Base-by-base conservation (phyloP, 1,139 yeast species). In the Diutina pseudorugosa region DNA sequence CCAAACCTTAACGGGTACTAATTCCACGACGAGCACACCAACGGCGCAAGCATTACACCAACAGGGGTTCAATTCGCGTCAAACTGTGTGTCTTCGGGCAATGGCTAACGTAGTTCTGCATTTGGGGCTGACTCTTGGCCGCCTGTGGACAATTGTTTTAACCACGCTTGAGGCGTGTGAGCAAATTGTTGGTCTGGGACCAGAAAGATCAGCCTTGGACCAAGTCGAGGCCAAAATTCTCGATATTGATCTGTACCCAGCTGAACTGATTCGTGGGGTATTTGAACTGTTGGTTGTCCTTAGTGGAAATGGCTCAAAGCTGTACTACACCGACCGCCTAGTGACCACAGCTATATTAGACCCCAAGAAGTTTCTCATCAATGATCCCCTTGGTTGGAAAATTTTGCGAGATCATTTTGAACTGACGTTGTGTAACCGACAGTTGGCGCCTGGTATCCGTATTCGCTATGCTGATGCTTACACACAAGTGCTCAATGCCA, bases 81-180 rank as follows among this genome's bases (percentile, higher is more conserved):
- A 45, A 45, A 7, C 27, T 14, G 40, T 25, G n/a, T 45, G 49
- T 27, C 49, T 45, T 27, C 49, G 49, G 4, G 49, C 49, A 8
- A 45, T 45, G 49, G 49, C 49, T 16, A 45, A 45, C 9, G n/a
- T 45, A 4, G 40, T 27, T 5, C 49, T 45, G 49, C 40, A 25
- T 27, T 45, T 45, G 40, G 49, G 49, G 14, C 49, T 25, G 40
- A 45, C 49, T 9, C 49, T 45, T 45, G 49, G 49, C 5, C 18
- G 27, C 21, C 49, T 45, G 49, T 45, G 49, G 49, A 33, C 21
- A 5, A 27, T 45, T 27, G 49, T 45, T 14, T 45, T 33, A 41
- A 16, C 41, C 7, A 45, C 49, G 6, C 49, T 45, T 18, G 40
- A 45, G 27, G 27, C 36, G 11, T 25, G 49, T 12, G 49, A 45